These are phyloP conservation scores for Populus euphratica DNA, from an alignment of 345 rosid genomes.

Conservation along the genomic window DNA sequence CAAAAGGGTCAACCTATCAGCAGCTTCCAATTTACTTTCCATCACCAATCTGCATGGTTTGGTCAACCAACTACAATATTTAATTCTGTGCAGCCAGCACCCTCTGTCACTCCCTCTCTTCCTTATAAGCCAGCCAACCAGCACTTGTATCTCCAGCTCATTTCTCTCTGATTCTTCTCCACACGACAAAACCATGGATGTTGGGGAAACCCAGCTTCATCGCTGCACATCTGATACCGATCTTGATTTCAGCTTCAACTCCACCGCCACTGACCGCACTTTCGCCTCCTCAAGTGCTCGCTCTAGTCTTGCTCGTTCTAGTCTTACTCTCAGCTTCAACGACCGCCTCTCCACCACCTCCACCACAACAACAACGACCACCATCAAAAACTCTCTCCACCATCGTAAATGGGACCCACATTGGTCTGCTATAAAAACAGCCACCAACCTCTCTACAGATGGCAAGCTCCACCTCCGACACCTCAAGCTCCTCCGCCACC, in stretches of 20 bases:
- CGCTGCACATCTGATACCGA: background rate
- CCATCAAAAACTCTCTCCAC: background rate
- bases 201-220: background rate
- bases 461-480: slow-evolving; percentile 52
- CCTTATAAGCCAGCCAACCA: background rate
- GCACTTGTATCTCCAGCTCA: background rate
- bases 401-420: background rate
- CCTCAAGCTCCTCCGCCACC: slow-evolving; percentile 61
- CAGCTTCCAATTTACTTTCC: background rate
- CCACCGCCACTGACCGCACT: background rate
- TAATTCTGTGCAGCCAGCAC: background rate
- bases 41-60: background rate
- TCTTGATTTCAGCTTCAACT: background rate
- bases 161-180: background rate
- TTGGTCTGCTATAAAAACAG: background rate
- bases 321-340: background rate
- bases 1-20: background rate
- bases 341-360: background rate
- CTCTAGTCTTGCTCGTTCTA: background rate
- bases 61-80: background rate
- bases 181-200: background rate
- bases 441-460: background rate
- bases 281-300: background rate
- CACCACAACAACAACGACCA: background rate
- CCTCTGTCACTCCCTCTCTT: background rate